Percentiles rank a stretch among this genome's conserved stretches.
phyloP scores from a whole-genome alignment of 2,329 filamentous ascomycete species.

The Truncatella angustata region DNA sequence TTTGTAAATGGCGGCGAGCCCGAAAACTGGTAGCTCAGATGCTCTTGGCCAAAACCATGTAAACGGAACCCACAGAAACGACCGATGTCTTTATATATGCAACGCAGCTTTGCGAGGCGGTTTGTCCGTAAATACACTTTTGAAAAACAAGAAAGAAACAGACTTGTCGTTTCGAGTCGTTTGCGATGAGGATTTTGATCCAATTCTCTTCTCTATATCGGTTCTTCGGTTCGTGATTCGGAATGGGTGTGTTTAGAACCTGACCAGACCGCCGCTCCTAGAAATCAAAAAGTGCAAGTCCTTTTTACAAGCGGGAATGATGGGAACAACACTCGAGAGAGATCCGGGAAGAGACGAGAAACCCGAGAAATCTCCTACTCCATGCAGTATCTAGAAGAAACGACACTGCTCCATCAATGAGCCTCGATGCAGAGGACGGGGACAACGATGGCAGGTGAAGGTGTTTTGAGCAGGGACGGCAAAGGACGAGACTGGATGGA shows the following conservation, averaged over 20 bases:
- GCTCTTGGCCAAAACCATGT: background rate
- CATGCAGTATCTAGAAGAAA: conserved; percentile 7
- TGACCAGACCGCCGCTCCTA: conserved; percentile 21
- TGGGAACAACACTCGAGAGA: conserved; percentile 1
- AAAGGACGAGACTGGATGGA: background rate
- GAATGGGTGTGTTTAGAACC: conserved; percentile 23
- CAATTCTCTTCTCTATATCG: conserved; percentile 11
- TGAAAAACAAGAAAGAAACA: too few species aligned
- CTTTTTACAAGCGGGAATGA: conserved; percentile 5
- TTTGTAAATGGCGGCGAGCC: background rate
- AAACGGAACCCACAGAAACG: too few species aligned
- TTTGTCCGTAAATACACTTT: too few species aligned
- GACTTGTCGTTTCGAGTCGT: background rate
- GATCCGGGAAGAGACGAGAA: conserved; percentile 10
- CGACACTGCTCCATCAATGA: conserved; percentile 11
- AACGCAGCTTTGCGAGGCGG: too few species aligned
- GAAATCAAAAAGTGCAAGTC: conserved; percentile 1
- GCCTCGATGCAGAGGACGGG: conserved; percentile 1
- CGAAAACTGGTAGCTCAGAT: background rate
- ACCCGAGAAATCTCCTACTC: conserved; percentile 10
- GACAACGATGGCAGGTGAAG: background rate
- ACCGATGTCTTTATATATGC: too few species aligned
- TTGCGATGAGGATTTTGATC: background rate
- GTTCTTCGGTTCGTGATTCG: conserved; percentile 13
- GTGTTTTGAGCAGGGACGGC: background rate